Conservation (phyloP, 345 rosid genomes). For the Conringia planisiliqua region DNA sequence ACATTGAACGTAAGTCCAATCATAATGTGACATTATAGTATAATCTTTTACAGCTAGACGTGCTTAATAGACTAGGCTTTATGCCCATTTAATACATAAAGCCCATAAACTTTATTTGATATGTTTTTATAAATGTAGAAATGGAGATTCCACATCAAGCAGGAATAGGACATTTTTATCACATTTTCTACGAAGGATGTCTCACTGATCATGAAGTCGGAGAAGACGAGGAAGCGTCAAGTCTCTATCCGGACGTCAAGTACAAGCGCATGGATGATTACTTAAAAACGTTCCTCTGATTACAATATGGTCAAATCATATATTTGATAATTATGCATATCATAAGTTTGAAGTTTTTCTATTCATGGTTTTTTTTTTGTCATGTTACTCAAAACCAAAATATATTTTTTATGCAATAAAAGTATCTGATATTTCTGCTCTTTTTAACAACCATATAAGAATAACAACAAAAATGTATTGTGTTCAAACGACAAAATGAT, state of each 20-base stretch:
- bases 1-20: constrained; percentile 47
- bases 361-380: background rate
- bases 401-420: background rate
- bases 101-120: background rate
- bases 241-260: constrained; percentile 69
- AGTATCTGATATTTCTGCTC: background rate
- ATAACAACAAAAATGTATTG: background rate
- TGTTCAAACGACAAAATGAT: background rate
- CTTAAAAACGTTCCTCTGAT: constrained; percentile 41
- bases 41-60: background rate
- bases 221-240: constrained; percentile 66
- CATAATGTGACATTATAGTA: background rate
- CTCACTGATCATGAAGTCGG: constrained; percentile 63
- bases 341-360: constrained; percentile 11
- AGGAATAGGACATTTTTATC: constrained; percentile 81
- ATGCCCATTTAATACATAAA: background rate
- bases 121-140: constrained; percentile 31
- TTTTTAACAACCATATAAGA: background rate
- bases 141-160: constrained; percentile 52
- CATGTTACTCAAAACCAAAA: background rate
- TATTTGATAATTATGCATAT: background rate
- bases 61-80: background rate
- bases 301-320: background rate
- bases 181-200: constrained; percentile 81
- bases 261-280: constrained; percentile 69